A percentile compares a stretch with the other conserved stretches of the same genome.
Evolutionary conservation across 257 asterid species (phyloP).

Genomic region (Echites panduratus): DNA sequence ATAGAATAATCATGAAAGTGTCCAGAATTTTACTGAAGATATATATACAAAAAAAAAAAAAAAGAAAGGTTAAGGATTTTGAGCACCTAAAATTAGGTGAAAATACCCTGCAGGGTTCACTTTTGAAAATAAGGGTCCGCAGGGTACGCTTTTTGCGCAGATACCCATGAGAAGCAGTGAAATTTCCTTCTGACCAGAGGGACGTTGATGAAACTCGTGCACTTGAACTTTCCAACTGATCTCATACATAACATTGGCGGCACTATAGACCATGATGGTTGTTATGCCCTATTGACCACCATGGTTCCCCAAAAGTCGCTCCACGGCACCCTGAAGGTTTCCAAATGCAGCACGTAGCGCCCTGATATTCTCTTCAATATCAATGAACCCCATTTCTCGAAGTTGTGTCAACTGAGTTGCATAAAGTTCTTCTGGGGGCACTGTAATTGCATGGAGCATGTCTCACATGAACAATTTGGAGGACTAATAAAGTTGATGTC

Average conservation of each 20-base stretch:
- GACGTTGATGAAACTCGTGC: background rate
- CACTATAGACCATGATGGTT: too few relatives aligned
- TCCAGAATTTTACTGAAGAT: background rate
- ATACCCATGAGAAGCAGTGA: background rate
- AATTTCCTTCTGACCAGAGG: background rate
- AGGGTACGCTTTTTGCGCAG: background rate
- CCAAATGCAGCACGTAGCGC: conserved; percentile 53
- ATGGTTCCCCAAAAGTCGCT: conserved; percentile 48
- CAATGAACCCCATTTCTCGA: conserved; percentile 63
- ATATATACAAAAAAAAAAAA: background rate
- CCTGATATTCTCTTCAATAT: conserved; percentile 47
- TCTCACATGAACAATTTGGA: background rate
- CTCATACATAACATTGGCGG: background rate
- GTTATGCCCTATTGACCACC: too few relatives aligned
- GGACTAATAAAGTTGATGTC: background rate
- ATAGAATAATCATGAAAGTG: background rate
- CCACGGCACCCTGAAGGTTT: conserved; percentile 57
- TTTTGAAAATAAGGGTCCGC: background rate
- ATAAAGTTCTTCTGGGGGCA: conserved; percentile 54
- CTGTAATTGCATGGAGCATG: conserved; percentile 15
- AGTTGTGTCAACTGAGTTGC: conserved; percentile 55
- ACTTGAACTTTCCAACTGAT: background rate
- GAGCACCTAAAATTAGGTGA: background rate
- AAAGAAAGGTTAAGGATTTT: background rate
- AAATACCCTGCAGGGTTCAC: background rate